Percentiles rank a stretch among this genome's conserved stretches.
phyloP scores from a whole-genome alignment of 345 rosid genomes.

The Microthlaspi erraticum region DNA sequence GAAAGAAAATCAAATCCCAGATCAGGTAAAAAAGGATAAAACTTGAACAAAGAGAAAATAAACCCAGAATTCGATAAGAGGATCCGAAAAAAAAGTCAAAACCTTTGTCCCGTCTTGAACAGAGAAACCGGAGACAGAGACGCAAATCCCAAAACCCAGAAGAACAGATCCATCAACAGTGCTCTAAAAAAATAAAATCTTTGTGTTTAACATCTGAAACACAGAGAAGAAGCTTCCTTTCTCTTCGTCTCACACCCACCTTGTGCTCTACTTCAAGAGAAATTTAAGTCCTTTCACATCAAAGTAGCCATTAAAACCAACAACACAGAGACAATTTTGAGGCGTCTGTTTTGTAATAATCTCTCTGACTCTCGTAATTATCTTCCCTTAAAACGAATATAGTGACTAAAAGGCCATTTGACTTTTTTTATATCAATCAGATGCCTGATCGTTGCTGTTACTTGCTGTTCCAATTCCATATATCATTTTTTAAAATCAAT shows the following conservation, averaged over 20 bases:
- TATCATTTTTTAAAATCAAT: constrained; percentile 22
- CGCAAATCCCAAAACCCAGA: constrained; percentile 36
- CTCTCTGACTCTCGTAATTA: constrained; percentile 17
- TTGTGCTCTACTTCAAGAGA: constrained; percentile 15
- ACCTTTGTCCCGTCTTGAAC: constrained; percentile 37
- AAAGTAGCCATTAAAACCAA: constrained; percentile 10
- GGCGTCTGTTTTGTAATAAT: constrained; percentile 4
- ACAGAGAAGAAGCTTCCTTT: constrained; percentile 20
- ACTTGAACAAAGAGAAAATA: neutral
- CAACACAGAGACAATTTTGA: constrained; percentile 15
- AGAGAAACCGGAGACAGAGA: constrained; percentile 5
- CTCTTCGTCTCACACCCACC: constrained; percentile 28
- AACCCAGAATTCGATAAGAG: constrained; percentile 23
- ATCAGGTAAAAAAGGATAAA: constrained; percentile 27
- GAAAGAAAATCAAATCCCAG: constrained; percentile 14
- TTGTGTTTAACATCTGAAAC: neutral
- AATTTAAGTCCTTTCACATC: constrained; percentile 27
- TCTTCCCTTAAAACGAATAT: constrained; percentile 9
- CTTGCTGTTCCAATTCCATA: constrained; percentile 43
- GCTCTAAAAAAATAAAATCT: neutral
- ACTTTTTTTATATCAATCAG: constrained; percentile 38
- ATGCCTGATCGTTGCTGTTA: constrained; percentile 44
- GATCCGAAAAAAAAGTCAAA: constrained; percentile 41
- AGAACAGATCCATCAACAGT: constrained; percentile 36
- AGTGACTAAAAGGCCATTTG: constrained; percentile 39